phyloP scores from a whole-genome alignment of 257 asterid species.

The Solanum bulbocastanum region DNA sequence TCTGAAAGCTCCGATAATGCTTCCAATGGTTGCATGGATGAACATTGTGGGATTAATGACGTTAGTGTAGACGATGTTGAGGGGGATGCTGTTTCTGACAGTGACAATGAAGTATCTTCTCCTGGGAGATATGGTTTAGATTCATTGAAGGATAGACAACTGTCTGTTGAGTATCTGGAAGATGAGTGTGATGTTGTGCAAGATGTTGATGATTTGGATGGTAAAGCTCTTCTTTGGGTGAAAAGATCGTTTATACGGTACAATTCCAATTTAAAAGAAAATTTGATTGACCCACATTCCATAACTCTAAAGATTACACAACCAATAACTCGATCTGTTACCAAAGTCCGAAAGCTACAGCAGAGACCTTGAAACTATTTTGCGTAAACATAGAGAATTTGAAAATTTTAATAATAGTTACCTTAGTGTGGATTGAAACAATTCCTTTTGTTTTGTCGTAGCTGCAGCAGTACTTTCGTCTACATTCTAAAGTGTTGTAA shows the following conservation, averaged over 20 bases:
- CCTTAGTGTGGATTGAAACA: background rate
- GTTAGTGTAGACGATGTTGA: slow-evolving; percentile 7
- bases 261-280: background rate
- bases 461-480: background rate
- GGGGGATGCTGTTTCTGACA: slow-evolving; percentile 24
- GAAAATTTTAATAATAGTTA: background rate
- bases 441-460: background rate
- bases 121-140: slow-evolving; percentile 11
- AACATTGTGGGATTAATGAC: slow-evolving; percentile 11
- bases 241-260: background rate
- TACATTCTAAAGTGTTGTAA: background rate
- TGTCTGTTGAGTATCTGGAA: slow-evolving; percentile 60
- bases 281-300: background rate
- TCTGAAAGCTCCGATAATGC: slow-evolving; percentile 5
- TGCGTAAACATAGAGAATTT: background rate
- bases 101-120: slow-evolving; percentile 18
- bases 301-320: background rate
- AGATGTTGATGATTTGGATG: slow-evolving; percentile 64
- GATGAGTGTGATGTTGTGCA: slow-evolving; percentile 48
- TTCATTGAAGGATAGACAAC: slow-evolving; percentile 26
- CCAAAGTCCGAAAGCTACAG: background rate
- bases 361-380: background rate
- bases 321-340: background rate
- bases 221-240: slow-evolving; percentile 14
- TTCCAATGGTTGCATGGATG: slow-evolving; percentile 14